These are phyloP conservation scores for Chlamydomonas reinhardtii DNA, from an alignment of 163 green algal genomes.

Conservation along the genomic window DNA sequence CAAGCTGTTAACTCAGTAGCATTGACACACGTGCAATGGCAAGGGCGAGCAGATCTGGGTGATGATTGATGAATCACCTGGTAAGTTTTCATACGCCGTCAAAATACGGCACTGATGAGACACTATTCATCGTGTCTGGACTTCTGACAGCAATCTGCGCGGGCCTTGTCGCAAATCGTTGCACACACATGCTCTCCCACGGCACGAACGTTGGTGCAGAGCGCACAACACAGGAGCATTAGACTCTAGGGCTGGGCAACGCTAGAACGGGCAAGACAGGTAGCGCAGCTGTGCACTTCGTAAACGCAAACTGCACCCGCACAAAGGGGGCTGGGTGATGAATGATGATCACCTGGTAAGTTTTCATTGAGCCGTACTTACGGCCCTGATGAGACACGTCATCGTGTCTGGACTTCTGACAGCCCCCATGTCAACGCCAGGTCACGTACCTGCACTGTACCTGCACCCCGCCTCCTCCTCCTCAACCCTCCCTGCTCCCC, in stretches of 20 bases:
- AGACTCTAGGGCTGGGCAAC: too few species aligned
- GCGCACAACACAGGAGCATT: too few species aligned
- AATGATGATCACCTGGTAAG: constrained; percentile 15
- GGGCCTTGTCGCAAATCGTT: too few species aligned
- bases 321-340: constrained; percentile 1
- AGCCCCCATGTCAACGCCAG: neutral
- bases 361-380: neutral
- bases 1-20: too few species aligned
- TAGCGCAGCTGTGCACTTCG: too few species aligned
- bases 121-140: constrained; percentile 40
- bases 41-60: neutral
- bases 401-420: constrained; percentile 51
- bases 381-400: constrained; percentile 17
- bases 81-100: constrained; percentile 7
- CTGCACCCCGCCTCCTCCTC: too few species aligned
- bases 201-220: too few species aligned
- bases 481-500: neutral
- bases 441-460: too few species aligned
- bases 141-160: constrained; percentile 25
- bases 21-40: too few species aligned
- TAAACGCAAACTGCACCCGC: too few species aligned
- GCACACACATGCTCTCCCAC: too few species aligned
- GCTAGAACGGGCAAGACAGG: too few species aligned
- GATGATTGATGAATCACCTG: constrained; percentile 15
- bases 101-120: constrained; percentile 14